Base-by-base conservation (phyloP, 495 filamentous ascomycete species). In the Penicillium roqueforti region DNA sequence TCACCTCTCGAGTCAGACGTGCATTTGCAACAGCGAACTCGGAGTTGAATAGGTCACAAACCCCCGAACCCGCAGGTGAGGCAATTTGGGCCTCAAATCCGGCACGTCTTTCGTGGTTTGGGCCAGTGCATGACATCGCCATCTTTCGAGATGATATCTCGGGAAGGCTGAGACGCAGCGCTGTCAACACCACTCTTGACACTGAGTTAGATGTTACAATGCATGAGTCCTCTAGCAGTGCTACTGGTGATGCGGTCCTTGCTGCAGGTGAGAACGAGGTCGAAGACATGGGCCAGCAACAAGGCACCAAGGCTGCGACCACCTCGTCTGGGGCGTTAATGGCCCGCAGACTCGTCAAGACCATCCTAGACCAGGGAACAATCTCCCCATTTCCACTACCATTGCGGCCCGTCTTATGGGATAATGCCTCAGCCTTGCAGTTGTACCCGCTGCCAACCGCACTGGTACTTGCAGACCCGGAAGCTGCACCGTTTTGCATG, bases 71-170 rank as follows among this genome's bases (percentile, higher is more conserved):
- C 14, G 66, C 72, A 44, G 89, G 87, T 13, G 85, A 92, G 53
- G 90, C 86, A 1, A 69, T 95, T 3, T 97, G 89, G 90, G 86
- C 90, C 1, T 91, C 80, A 38, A 97, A 97, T 62, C 93, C 93
- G 13, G 77, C 85, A 16, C 80, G 91, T 13, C 61, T 98, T 9
- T 82, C 82, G 18, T 77, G 95, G 51, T 97, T 97, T 64, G 91
- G 91, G 0, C 86, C 89, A 4, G 79, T 81, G 4, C 87, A 93
- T 62, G 93, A 97, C 64, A 81, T 97, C 52, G 82, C 91, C 2
- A 64, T 97, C 3, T 86, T 92, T 62, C 75, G 95, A 2, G 93
- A 98, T 63, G 89, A 97, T 61, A 82, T 95, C 34, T 81, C 85
- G 0, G 82, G 85, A 22, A 76, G 93, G 26, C 69, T 98, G 16